Evolutionary conservation across 176 grass and related monocot genomes (phyloP).

Genomic region (Musa troglodytarum): DNA sequence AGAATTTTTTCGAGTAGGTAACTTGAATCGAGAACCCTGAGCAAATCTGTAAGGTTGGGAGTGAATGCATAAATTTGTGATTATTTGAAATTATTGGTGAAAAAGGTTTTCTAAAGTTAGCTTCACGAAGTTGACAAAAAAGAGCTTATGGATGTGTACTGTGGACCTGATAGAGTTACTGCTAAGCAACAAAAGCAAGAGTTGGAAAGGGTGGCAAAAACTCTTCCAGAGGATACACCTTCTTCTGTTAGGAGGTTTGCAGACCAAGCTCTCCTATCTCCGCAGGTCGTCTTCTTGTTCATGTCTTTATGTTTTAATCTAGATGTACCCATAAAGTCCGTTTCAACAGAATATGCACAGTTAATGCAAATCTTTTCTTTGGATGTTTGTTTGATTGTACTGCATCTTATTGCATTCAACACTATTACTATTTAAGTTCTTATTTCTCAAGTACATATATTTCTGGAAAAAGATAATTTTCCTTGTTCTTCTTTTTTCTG

Average conservation of each 20-base stretch:
- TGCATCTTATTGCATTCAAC: not conserved
- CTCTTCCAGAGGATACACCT: conserved; percentile 56
- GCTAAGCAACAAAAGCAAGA: conserved; percentile 83
- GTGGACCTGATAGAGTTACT: conserved; percentile 60
- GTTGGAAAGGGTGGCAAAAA: conserved; percentile 69
- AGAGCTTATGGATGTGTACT: conserved; percentile 59
- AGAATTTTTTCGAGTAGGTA: not conserved
- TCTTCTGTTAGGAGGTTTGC: conserved; percentile 72
- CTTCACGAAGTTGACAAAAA: not conserved
- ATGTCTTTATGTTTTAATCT: not conserved
- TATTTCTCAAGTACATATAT: not conserved
- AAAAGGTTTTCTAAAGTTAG: not conserved
- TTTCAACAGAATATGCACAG: too few species aligned
- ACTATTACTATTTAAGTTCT: not conserved
- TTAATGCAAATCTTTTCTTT: not conserved
- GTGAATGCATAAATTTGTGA: not conserved
- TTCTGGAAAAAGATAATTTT: not conserved
- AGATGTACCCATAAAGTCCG: not conserved
- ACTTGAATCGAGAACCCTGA: not conserved
- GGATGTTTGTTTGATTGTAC: too few species aligned
- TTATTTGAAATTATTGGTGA: not conserved
- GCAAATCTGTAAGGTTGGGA: not conserved
- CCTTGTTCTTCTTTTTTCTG: not conserved
- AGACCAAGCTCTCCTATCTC: conserved; percentile 58
- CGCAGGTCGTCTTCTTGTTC: conserved; percentile 51